These are phyloP conservation scores for Pythium apleroticum DNA, from an alignment of 352 stramenopile species.

Conservation along the genomic window DNA sequence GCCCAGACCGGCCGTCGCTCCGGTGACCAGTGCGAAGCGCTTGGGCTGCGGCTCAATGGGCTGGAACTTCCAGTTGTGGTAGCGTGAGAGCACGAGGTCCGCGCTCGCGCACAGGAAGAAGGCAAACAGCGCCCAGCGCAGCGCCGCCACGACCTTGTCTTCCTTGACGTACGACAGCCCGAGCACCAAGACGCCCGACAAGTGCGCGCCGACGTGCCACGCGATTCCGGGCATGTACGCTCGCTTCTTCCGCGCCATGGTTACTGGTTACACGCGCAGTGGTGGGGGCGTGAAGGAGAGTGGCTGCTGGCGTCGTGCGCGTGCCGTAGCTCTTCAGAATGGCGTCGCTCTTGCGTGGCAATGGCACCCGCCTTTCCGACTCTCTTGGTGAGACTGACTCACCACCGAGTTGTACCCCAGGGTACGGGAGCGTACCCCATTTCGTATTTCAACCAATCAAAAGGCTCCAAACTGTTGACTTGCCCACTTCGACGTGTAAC, in stretches of 20 bases:
- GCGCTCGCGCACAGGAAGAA: constrained; percentile 52
- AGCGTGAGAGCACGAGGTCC: constrained; percentile 60
- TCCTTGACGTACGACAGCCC: constrained; percentile 45
- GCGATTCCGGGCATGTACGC: constrained; percentile 22
- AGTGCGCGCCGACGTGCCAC: constrained; percentile 30
- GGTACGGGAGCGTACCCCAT: not conserved
- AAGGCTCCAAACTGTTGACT: constrained; percentile 1
- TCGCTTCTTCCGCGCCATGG: constrained; percentile 20
- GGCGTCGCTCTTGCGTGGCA: constrained; percentile 5
- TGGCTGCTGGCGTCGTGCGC: not conserved
- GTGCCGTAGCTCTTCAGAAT: not conserved
- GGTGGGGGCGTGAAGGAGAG: no score
- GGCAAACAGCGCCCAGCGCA: constrained; percentile 52
- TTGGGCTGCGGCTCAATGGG: constrained; percentile 47
- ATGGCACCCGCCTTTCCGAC: constrained; percentile 11
- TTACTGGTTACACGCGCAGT: no score
- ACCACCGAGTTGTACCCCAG: not conserved
- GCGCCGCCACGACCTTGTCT: constrained; percentile 32
- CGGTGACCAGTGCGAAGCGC: constrained; percentile 70
- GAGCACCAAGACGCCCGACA: constrained; percentile 53
- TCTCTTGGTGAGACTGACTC: constrained; percentile 3
- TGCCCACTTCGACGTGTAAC: constrained; percentile 17
- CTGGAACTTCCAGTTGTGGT: constrained; percentile 67
- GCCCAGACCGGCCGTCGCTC: constrained; percentile 71
- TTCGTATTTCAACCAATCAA: constrained; percentile 17